Evolutionary conservation across 352 stramenopile genomes (phyloP), one percentile per base, ranked within the genome.

Genomic region (Globisporangium nodosum): DNA sequence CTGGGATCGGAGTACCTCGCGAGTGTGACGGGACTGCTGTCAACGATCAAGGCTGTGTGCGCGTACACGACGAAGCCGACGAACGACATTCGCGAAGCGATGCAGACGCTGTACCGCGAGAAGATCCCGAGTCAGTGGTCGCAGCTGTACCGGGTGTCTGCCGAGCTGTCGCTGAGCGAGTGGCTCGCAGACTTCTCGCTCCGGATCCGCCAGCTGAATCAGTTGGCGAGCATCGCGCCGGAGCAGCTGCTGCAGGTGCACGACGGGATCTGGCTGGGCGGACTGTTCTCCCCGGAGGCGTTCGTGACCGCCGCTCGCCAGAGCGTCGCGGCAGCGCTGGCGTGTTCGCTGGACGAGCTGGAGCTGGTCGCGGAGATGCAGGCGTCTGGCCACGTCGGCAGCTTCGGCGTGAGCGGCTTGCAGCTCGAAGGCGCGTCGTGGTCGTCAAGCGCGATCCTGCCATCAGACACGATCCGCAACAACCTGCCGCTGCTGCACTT

Each of bases 261-360:
- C 24, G 53, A 52, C 24, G 77, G 81, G 21, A 80, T 97, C 49
- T 97, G 92, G 90, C 68, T 98, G 21, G 93, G 93, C n/a, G 88
- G 90, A 0, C 74, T 98, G 40, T 97, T 98, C 61, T 96, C 83
- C 8, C 90, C 94, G 7, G 93, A 97, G 56, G 90, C 90, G 40
- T 97, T 97, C 45, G 75, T 98, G 46, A 98, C 90, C 5, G 92
- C 92, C 5, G 95, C 81, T 5, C 77, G 94, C 4, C 94, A 98
- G 76, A 84, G 85, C 33, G 88, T 92, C 42, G 92, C 94, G 3
- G 74, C 87, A 0, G 62, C 76, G 31, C 72, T 87, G 47, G 61
- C 71, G 11, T 97, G 90, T 60, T 95, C 90, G 24, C 71, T 97
- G 31, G 91, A 97, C 48, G 84, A 96, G 54, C 68, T 97, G 21